phyloP scores from a whole-genome alignment of 78 protist species.

The Dictyostelium brefeldianum region DNA sequence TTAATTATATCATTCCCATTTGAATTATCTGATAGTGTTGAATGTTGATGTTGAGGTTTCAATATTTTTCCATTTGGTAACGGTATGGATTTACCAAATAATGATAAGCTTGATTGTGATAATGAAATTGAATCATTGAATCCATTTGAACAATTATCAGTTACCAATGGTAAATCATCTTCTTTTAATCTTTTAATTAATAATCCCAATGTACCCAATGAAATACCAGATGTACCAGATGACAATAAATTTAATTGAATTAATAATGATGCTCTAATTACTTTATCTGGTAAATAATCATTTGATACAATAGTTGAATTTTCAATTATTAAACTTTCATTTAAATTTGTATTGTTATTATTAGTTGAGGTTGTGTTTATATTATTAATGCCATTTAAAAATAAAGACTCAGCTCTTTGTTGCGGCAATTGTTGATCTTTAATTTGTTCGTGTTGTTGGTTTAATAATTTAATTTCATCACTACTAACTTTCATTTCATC shows the following conservation, averaged over 20 bases:
- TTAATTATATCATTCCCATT: not conserved
- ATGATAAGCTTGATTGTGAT: not conserved
- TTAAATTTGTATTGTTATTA: not conserved
- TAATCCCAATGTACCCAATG: not conserved
- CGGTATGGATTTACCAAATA: slow-evolving; percentile 24
- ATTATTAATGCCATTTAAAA: not conserved
- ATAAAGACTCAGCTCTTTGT: not conserved
- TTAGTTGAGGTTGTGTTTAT: too few relatives aligned
- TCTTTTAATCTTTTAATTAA: slow-evolving; percentile 12
- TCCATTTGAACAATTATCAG: slow-evolving; percentile 31
- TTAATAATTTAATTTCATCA: not conserved
- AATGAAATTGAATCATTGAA: not conserved
- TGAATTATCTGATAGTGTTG: not conserved
- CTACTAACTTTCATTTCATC: not conserved
- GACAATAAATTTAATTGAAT: slow-evolving; percentile 33
- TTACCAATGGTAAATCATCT: slow-evolving; percentile 12
- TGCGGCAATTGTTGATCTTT: slow-evolving; percentile 12
- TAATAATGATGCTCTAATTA: slow-evolving; percentile 13
- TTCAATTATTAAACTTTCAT: not conserved
- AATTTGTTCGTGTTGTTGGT: not conserved
- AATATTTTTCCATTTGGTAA: slow-evolving; percentile 28
- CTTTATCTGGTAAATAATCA: slow-evolving; percentile 11
- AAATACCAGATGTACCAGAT: slow-evolving; percentile 22
- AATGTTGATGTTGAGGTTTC: not conserved
- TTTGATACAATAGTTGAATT: slow-evolving; percentile 16